Base-by-base conservation (phyloP, 2,329 filamentous ascomycete genomes). In the Talaromyces sp. region DNA sequence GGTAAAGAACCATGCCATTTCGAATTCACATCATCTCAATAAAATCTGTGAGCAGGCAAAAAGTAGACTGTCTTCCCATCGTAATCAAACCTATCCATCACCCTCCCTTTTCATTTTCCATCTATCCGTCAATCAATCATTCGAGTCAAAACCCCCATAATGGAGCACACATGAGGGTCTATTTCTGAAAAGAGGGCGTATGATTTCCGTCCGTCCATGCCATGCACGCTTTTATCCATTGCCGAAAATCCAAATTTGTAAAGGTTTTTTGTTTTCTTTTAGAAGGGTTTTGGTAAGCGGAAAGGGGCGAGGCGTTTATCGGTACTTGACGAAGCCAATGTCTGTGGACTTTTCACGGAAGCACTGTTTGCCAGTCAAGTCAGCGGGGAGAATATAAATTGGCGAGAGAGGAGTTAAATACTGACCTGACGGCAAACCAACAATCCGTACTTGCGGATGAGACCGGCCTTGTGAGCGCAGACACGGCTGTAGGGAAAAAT, bases 391-490 rank as follows among this genome's bases (percentile, higher is more conserved):
- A 21, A 23, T 44, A 0, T 23, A 1, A 11, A 56, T 16, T n/a
- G 3, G 6, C 25, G 21, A 12, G 40, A 37, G n/a, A n/a, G n/a
- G n/a, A n/a, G n/a, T 11, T 25, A 5, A 37, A 25, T 37, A 64
- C 65, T 23, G 42, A 65, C 59, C 61, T 66, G 66, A 63, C 63
- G 64, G 62, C 74, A 72, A 75, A 77, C 75, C 77, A 96, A 92
- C 75, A 97, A 87, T 79, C 95, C 93, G 85, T 99, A 99, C 86
- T 99, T 99, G 86, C 95, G 93, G 88, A 99, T 96, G 74, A 99
- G 88, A 96, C 95, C 95, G 77, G 95, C 93, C 79, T 87, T 88
- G 90, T 99, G 93, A 79, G 92, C 92, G 91, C 88, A 91, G 79
- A 90, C 88, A 77, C 88, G 88, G 85, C 88, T 91, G 76, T 67